phyloP scores from a whole-genome alignment of 805 yeast genomes.

The Danielozyma ontarioensis region DNA sequence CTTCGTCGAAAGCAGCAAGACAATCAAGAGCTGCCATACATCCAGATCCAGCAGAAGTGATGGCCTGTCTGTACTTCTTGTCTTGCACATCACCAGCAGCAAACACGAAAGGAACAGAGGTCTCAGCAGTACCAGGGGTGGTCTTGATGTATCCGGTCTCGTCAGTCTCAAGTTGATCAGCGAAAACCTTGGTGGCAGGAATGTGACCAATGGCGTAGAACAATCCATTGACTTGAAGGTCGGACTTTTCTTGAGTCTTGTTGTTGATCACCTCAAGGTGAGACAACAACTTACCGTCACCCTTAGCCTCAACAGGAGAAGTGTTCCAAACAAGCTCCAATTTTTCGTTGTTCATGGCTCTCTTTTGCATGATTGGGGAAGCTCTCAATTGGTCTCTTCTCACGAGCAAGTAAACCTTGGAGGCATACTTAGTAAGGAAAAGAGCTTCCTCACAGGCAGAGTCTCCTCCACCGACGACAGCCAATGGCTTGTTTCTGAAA shows the following conservation, averaged over 20 bases:
- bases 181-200: slow-evolving; percentile 86
- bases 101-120: slow-evolving; percentile 85
- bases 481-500: slow-evolving; percentile 95
- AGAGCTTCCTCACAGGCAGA: slow-evolving; percentile 99
- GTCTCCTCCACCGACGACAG: slow-evolving; percentile 99
- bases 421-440: slow-evolving; percentile 94
- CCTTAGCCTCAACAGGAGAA: slow-evolving; percentile 82
- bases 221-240: slow-evolving; percentile 79
- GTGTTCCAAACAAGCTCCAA: slow-evolving; percentile 87
- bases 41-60: slow-evolving; percentile 99
- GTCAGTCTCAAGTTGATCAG: slow-evolving; percentile 75
- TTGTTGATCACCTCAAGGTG: slow-evolving; percentile 63
- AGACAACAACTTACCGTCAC: slow-evolving; percentile 81
- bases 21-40: slow-evolving; percentile 99
- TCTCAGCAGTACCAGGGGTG: slow-evolving; percentile 80
- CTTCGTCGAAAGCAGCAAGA: slow-evolving; percentile 16
- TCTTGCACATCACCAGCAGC: slow-evolving; percentile 99
- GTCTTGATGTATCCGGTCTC: slow-evolving; percentile 87
- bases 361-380: slow-evolving; percentile 93
- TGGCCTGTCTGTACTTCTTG: slow-evolving; percentile 95
- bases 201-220: slow-evolving; percentile 98
- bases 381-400: slow-evolving; percentile 95
- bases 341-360: slow-evolving; percentile 79
- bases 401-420: slow-evolving; percentile 88
- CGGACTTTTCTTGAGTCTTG: slow-evolving; percentile 62